Conservation (phyloP, 306 rosid genomes). For the Sesbania bispinosa region DNA sequence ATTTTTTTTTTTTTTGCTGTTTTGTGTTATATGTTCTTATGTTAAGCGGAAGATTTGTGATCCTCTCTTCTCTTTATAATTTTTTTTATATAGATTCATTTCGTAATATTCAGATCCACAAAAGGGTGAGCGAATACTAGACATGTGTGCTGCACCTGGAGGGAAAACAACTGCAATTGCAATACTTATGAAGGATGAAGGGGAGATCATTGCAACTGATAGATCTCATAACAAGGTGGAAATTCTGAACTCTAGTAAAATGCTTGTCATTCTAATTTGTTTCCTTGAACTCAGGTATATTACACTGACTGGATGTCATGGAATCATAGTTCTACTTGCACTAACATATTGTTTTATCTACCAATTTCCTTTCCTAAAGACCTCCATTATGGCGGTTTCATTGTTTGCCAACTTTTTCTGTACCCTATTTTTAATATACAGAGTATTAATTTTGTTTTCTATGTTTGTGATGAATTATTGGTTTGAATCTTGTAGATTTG, state of each 20-base stretch:
- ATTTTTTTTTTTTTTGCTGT: neutral
- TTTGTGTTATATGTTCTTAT: constrained; percentile 1
- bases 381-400: neutral
- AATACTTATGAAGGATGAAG: constrained; percentile 86
- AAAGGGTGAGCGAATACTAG: constrained; percentile 80
- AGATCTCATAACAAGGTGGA: constrained; percentile 95
- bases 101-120: constrained; percentile 67
- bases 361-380: neutral
- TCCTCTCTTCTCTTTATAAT: neutral
- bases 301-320: neutral
- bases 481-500: neutral
- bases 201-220: constrained; percentile 87
- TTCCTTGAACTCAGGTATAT: neutral
- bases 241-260: constrained; percentile 21
- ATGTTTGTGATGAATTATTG: constrained; percentile 4
- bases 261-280: constrained; percentile 14
- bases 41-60: constrained; percentile 5
- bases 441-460: neutral
- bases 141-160: constrained; percentile 99
- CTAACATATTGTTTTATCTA: neutral
- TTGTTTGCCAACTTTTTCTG: constrained; percentile 3
- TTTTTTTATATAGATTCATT: neutral
- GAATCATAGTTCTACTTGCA: constrained; percentile 14
- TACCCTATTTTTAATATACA: neutral
- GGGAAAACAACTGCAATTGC: constrained; percentile 98